Base-by-base conservation (phyloP, 768 basidiomycete genomes). In the Tricholoma furcatifolium region DNA sequence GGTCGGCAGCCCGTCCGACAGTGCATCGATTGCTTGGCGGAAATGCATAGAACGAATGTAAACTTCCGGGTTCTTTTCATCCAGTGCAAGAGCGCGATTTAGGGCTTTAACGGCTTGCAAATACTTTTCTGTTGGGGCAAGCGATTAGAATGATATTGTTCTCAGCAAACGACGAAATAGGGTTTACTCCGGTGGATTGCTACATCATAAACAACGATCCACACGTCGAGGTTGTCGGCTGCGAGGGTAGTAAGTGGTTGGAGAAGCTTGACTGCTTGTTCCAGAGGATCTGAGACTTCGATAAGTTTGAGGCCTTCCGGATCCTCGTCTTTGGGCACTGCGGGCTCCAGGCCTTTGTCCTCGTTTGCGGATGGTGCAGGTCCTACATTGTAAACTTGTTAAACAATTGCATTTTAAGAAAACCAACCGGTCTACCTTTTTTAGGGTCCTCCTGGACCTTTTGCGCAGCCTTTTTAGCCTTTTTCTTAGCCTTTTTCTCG, bases 401-500 rank as follows among this genome's bases (percentile, higher is more conserved):
- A 8, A 41, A 11, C 35, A 41, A 47, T 35, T 56, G 57, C 17
- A 47, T 41, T 18, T 11, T 31, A 35, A 36, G 14, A 17, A 39
- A 47, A 47, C 45, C 52, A 54, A 23, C 20, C 17, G 43, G 59
- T 65, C 47, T 59, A 89, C 90, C 75, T 74, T 91, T 91, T 70
- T 90, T 89, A 50, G 70, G 70, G 41, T 88, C 87, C 47, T 87
- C 88, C 55, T 81, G 75, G 0, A 74, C 74, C 61, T 84, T 88
- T 56, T 77, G 75, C 1, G 84, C 85, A 0, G 86, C 78, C 66
- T 91, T 93, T 70, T 91, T 93, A 11, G 89, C 90, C 67, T 89
- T 93, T 70, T 91, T 91, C 65, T 85, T 85, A 0, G 88, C 88
- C 65, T 91, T 91, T 67, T 90, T 91, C 69, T 85, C 86, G 4